These are phyloP conservation scores for Tolypocladium nubicola DNA, from an alignment of 2,329 filamentous ascomycete genomes.

Conservation along the genomic window DNA sequence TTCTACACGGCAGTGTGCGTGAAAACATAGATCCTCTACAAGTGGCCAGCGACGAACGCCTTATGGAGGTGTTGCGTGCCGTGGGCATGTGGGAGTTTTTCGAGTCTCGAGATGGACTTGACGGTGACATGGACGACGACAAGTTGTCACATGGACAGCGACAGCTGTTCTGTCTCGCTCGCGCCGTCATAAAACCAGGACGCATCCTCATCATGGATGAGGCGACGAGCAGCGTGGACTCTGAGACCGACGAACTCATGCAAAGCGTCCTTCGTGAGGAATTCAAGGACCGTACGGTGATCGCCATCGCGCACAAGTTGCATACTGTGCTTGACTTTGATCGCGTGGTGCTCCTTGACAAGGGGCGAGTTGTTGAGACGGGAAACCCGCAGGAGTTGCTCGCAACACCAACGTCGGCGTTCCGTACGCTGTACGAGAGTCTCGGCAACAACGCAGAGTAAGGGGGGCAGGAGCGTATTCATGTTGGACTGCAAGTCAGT, in stretches of 20 bases:
- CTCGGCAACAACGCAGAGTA: not conserved
- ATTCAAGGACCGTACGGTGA: constrained; percentile 38
- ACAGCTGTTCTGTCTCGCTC: constrained; percentile 30
- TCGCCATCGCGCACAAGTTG: constrained; percentile 30
- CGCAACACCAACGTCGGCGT: constrained; percentile 1
- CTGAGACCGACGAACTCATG: constrained; percentile 21
- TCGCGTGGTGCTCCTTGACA: constrained; percentile 56
- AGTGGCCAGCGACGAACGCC: constrained; percentile 24
- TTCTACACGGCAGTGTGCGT: constrained; percentile 35
- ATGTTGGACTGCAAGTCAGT: not conserved
- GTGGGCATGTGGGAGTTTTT: constrained; percentile 32
- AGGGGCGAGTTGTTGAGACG: constrained; percentile 46
- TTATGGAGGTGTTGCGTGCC: constrained; percentile 30
- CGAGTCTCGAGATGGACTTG: constrained; percentile 25
- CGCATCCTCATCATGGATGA: constrained; percentile 28
- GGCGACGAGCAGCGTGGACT: constrained; percentile 23
- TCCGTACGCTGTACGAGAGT: constrained; percentile 7
- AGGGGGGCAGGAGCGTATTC: not conserved
- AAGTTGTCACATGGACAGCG: constrained; percentile 30
- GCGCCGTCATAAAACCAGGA: constrained; percentile 22
- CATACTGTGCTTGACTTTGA: constrained; percentile 40
- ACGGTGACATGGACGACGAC: constrained; percentile 17
- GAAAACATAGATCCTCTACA: constrained; percentile 36
- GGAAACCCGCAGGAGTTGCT: constrained; percentile 7
- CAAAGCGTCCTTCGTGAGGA: constrained; percentile 19